Evolutionary conservation across 2,329 filamentous ascomycete species (phyloP), one percentile per base, ranked within the genome.

Genomic region (Penicillium sp.): DNA sequence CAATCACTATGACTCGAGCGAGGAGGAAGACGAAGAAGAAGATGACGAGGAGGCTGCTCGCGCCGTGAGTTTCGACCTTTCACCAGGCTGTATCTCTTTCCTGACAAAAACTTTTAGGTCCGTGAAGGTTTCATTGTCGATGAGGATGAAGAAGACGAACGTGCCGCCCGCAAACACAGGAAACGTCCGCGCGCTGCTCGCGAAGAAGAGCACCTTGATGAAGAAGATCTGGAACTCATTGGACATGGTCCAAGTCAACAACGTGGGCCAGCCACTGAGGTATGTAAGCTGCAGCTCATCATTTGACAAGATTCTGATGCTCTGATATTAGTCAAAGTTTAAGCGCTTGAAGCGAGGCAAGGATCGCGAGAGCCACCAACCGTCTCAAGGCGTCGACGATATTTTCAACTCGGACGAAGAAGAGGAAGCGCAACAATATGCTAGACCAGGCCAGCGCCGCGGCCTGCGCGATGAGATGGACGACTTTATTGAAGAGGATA

Each of bases 391-490:
- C 25, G 84, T 97, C 16, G 88, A 92, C 65, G 88, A 97, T 66
- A 97, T 99, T 64, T 99, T 99, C 75, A 92, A 91, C 36, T 93
- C 96, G 64, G 93, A 97, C 52, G 93, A 97, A 60, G 92, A 96
- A 53, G 86, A 89, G 19, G 85, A 83, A 56, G 82, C 79, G 4
- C 74, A 72, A 19, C 81, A 83, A 55, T 82, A 82, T 57, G 76
- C 75, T 29, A 70, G 70, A 44, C 68, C 72, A 45, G 72, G 68
- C 43, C 72, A 80, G 58, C 84, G 84, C 60, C 83, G 89, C 57
- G 81, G 81, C 36, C 80, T 84, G 60, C 84, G 84, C 46, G 90
- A 95, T 73, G 91, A 96, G 69, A 91, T 96, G 73, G 91, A 91
- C 59, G 92, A 93, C 72, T 99, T 99, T 75, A 99, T 99, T 70